Conservation (phyloP, 192 early-diverging fungal species). For the Coemansia sp. region DNA sequence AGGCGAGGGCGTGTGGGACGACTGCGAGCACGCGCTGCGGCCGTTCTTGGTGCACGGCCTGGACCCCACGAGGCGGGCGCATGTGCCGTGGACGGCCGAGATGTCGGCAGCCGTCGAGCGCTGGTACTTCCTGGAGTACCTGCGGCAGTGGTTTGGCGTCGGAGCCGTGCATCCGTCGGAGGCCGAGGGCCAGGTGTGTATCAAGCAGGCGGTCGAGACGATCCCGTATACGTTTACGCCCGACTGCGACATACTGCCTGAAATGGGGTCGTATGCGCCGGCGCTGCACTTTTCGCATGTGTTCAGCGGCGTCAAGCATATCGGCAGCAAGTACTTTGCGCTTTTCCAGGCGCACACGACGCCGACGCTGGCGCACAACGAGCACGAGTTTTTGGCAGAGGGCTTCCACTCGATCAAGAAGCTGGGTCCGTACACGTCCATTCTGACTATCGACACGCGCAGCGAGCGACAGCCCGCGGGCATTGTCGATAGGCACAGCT, state of each 20-base stretch:
- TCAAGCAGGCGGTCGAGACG: conserved; percentile 62
- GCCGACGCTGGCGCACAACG: conserved; percentile 54
- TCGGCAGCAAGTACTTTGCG: conserved; percentile 71
- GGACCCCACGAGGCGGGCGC: conserved; percentile 40
- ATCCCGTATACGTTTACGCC: conserved; percentile 76
- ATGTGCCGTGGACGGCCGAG: conserved; percentile 56
- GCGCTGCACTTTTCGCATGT: conserved; percentile 63
- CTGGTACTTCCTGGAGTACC: conserved; percentile 68
- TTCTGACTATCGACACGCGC: conserved; percentile 72
- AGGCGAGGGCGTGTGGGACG: conserved; percentile 60
- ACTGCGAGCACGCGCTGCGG: conserved; percentile 57
- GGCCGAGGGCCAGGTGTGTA: conserved; percentile 44
- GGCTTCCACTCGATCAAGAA: conserved; percentile 63
- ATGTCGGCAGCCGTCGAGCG: conserved; percentile 58
- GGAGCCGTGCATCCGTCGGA: conserved; percentile 20
- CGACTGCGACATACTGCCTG: conserved; percentile 81
- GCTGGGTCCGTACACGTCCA: conserved; percentile 63
- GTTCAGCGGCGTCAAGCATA: conserved; percentile 63
- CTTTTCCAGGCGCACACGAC: conserved; percentile 85
- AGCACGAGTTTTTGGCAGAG: conserved; percentile 55
- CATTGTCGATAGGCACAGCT: conserved; percentile 62
- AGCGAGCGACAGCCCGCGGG: conserved; percentile 65
- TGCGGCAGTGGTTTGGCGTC: conserved; percentile 53
- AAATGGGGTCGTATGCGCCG: conserved; percentile 67
- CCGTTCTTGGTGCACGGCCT: conserved; percentile 53